phyloP scores from a whole-genome alignment of 345 rosid genomes.

The Lepidium africanum region DNA sequence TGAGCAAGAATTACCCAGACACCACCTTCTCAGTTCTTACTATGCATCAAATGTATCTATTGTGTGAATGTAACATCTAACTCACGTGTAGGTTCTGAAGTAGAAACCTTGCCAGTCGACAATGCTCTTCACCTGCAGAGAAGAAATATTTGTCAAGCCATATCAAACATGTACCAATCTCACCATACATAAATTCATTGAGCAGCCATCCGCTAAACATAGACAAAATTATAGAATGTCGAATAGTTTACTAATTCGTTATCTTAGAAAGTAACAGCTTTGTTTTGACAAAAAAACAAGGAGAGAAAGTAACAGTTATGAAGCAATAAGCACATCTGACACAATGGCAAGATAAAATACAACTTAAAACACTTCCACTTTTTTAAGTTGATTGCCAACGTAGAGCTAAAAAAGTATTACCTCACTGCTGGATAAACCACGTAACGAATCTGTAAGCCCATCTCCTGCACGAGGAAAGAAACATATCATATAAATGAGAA shows the following conservation, averaged over 20 bases:
- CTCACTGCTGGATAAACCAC: conserved; percentile 71
- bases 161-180: conserved; percentile 11
- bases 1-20: neutral
- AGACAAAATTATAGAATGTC: neutral
- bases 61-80: conserved; percentile 4
- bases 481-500: neutral
- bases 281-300: no score
- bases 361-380: neutral
- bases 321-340: neutral
- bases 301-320: neutral
- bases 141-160: neutral
- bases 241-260: neutral
- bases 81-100: conserved; percentile 74
- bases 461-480: conserved; percentile 51
- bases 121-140: conserved; percentile 68
- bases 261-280: neutral
- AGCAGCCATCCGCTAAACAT: neutral
- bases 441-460: conserved; percentile 80
- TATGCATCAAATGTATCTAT: neutral
- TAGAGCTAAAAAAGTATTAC: conserved; percentile 29
- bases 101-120: conserved; percentile 94
- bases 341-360: neutral
- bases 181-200: conserved; percentile 1
- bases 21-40: neutral
- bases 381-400: neutral